A percentile compares a stretch with the other conserved stretches of the same genome.
phyloP scores from a whole-genome alignment of 441 rosid genomes.

The Erysimum cheiri region DNA sequence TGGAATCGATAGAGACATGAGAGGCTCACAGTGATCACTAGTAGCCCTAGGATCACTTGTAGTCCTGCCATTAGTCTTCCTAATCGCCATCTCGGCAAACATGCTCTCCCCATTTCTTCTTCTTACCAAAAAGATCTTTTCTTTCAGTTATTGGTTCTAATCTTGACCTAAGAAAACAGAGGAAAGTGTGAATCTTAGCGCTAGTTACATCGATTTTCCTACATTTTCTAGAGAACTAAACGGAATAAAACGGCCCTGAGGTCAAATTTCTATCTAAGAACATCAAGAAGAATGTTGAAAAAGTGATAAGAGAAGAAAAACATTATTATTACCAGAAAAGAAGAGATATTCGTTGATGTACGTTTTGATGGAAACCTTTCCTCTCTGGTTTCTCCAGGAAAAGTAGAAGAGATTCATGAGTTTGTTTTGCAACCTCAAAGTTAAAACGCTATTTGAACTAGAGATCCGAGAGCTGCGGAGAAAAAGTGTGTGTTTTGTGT shows the following conservation, averaged over 20 bases:
- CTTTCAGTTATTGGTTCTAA: conserved; percentile 23
- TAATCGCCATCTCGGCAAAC: conserved; percentile 58
- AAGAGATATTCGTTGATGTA: conserved; percentile 32
- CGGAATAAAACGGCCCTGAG: background rate
- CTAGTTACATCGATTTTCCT: conserved; percentile 2
- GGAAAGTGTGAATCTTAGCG: background rate
- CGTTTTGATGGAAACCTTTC: conserved; percentile 36
- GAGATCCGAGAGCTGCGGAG: conserved; percentile 46
- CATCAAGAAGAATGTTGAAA: background rate
- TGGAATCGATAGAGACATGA: conserved; percentile 77
- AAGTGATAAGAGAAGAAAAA: conserved; percentile 2
- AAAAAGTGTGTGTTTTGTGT: conserved; percentile 31
- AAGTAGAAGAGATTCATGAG: conserved; percentile 38
- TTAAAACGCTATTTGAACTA: conserved; percentile 26
- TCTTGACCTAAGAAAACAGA: conserved; percentile 35
- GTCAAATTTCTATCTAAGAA: no score
- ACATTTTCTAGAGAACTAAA: conserved; percentile 5
- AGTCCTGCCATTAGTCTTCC: conserved; percentile 65
- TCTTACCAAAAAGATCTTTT: background rate
- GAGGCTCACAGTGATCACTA: conserved; percentile 66
- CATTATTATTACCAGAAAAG: conserved; percentile 35
- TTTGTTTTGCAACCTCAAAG: conserved; percentile 21
- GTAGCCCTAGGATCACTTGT: conserved; percentile 64
- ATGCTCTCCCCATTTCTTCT: conserved; percentile 55
- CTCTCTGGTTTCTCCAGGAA: conserved; percentile 32